Evolutionary conservation across 306 rosid genomes (phyloP).

Genomic region (Prunus padus): DNA sequence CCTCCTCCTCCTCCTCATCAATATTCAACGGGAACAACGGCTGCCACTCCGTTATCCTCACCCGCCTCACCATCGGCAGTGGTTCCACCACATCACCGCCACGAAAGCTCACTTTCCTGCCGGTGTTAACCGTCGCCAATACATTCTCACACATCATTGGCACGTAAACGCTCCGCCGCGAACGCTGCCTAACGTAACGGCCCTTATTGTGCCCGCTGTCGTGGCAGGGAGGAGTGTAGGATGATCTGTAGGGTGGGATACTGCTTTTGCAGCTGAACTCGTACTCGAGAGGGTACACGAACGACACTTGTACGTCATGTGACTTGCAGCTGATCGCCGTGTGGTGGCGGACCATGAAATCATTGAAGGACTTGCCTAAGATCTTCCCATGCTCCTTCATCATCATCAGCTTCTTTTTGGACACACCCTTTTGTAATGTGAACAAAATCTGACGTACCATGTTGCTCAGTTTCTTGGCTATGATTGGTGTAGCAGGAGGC

Average conservation of each 20-base stretch:
- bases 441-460: conserved; percentile 24
- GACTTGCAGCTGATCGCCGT: conserved; percentile 34
- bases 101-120: neutral
- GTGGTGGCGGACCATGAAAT: conserved; percentile 35
- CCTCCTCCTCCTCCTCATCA: conserved; percentile 18
- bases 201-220: neutral
- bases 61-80: conserved; percentile 3
- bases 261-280: conserved; percentile 42
- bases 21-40: conserved; percentile 4
- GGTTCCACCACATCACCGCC: conserved; percentile 19
- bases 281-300: conserved; percentile 26
- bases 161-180: neutral
- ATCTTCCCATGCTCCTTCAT: conserved; percentile 28
- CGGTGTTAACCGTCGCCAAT: neutral
- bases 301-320: conserved; percentile 24
- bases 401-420: conserved; percentile 14
- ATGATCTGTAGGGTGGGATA: conserved; percentile 22
- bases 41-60: conserved; percentile 18
- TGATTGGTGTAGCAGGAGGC: conserved; percentile 11
- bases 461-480: conserved; percentile 26
- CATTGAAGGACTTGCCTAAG: conserved; percentile 34
- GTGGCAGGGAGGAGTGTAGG: conserved; percentile 8
- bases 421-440: conserved; percentile 25
- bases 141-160: conserved; percentile 19
- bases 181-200: neutral